These are phyloP conservation scores for Arctium lappa DNA, from an alignment of 129 eudicot species.

Conservation along the genomic window DNA sequence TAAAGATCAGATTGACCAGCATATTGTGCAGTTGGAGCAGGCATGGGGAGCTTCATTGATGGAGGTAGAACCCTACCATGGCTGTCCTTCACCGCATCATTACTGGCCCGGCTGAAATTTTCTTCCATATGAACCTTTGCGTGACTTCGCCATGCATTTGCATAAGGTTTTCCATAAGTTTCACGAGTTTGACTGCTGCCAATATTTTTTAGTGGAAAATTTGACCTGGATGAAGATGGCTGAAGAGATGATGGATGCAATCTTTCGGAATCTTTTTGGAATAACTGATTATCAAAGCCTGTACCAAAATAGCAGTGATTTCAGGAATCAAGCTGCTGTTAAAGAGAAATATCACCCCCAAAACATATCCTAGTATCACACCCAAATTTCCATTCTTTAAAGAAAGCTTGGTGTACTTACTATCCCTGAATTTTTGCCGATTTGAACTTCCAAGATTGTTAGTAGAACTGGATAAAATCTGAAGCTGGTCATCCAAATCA, in stretches of 20 bases:
- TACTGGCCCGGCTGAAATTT: conserved; percentile 22
- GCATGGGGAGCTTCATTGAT: conserved; percentile 28
- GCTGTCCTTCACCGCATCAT: conserved; percentile 32
- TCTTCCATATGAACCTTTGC: conserved; percentile 32
- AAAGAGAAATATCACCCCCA: neutral
- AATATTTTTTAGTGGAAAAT: conserved; percentile 25
- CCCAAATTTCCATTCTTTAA: conserved; percentile 21
- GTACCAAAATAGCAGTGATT: conserved; percentile 9
- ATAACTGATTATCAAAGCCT: conserved; percentile 22
- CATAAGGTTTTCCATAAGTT: conserved; percentile 26
- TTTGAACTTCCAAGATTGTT: conserved; percentile 35
- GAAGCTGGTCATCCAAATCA: conserved; percentile 22
- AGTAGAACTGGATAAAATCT: conserved; percentile 20
- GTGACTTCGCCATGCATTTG: conserved; percentile 32
- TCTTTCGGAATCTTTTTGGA: conserved; percentile 38
- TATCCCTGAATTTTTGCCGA: conserved; percentile 2
- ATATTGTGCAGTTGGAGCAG: conserved; percentile 32
- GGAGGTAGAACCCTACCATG: conserved; percentile 41
- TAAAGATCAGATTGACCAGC: conserved; percentile 36
- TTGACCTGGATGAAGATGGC: conserved; percentile 32
- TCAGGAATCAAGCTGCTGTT: neutral
- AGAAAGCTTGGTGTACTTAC: conserved; percentile 12
- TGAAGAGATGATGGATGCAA: conserved; percentile 50
- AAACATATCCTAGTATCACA: neutral
- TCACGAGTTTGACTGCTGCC: conserved; percentile 41